phyloP scores from a whole-genome alignment of 306 rosid species.

The Ceratonia siliqua region DNA sequence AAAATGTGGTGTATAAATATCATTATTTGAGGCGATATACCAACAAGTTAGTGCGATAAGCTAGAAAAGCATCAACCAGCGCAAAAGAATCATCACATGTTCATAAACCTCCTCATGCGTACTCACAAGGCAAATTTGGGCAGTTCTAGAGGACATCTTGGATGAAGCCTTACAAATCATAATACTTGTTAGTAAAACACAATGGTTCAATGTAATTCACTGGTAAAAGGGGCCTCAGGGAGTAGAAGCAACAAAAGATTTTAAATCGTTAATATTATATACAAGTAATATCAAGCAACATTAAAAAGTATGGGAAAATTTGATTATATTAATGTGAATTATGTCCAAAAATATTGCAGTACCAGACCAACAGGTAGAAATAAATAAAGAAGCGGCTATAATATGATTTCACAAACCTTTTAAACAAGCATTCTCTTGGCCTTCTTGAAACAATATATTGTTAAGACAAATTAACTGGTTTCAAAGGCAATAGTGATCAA shows the following conservation, averaged over 20 bases:
- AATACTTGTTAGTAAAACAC: slow-evolving; percentile 15
- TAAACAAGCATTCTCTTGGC: background rate
- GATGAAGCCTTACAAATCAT: slow-evolving; percentile 42
- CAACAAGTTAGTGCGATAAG: slow-evolving; percentile 64
- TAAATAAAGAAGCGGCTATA: slow-evolving; percentile 10
- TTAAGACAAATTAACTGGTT: background rate
- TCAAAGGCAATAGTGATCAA: slow-evolving; percentile 1
- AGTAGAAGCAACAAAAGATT: slow-evolving; percentile 26
- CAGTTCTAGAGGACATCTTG: slow-evolving; percentile 55
- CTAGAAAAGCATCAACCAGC: slow-evolving; percentile 88
- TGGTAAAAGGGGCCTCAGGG: background rate
- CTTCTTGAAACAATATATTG: background rate
- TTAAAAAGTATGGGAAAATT: no score
- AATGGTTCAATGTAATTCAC: slow-evolving; percentile 5
- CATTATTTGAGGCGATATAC: slow-evolving; percentile 72
- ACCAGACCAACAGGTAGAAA: slow-evolving; percentile 10
- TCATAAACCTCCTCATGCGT: slow-evolving; percentile 92
- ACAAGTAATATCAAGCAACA: no score
- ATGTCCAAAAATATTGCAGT: no score
- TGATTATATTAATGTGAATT: no score
- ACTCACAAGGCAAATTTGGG: slow-evolving; percentile 84
- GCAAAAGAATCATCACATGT: slow-evolving; percentile 96
- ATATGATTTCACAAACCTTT: slow-evolving; percentile 16
- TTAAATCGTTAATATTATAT: no score
- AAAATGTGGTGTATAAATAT: no score